phyloP scores from a whole-genome alignment of 192 early-diverging fungal genomes.

The Gonapodya prolifera region DNA sequence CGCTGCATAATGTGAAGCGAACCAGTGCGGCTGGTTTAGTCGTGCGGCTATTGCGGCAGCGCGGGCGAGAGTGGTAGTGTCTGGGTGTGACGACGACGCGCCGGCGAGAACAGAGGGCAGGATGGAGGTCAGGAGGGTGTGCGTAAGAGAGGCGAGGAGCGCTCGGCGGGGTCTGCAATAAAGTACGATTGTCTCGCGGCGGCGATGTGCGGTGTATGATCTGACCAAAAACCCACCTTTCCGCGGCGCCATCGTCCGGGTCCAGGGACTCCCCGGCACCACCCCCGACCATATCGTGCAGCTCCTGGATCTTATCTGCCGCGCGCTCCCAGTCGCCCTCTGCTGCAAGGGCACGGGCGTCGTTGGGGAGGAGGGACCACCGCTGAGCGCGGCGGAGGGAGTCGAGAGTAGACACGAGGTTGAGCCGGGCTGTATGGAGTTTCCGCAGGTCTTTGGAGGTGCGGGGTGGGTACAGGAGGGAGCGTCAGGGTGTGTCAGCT shows the following conservation, averaged over 20 bases:
- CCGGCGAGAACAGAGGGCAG: neutral
- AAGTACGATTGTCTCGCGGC: neutral
- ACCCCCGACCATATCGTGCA: too few relatives aligned
- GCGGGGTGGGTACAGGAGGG: too few relatives aligned
- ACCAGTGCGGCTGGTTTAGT: neutral
- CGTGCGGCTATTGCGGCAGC: neutral
- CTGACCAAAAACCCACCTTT: too few relatives aligned
- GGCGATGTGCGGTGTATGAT: too few relatives aligned
- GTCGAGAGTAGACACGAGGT: neutral
- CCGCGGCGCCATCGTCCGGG: too few relatives aligned
- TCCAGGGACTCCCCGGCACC: too few relatives aligned
- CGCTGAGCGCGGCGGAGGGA: neutral
- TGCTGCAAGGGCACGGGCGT: neutral
- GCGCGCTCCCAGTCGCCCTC: neutral
- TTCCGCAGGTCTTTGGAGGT: neutral
- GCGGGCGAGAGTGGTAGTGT: neutral
- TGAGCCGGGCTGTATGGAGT: neutral
- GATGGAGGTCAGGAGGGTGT: neutral
- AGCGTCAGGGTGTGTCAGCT: too few relatives aligned
- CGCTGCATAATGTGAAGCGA: neutral
- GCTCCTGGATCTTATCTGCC: neutral
- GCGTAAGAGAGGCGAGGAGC: neutral
- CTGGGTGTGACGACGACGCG: neutral
- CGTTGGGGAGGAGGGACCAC: neutral
- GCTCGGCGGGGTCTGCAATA: neutral